phyloP scores from a whole-genome alignment of 352 stramenopile genomes.

The Globisporangium emineosum region DNA sequence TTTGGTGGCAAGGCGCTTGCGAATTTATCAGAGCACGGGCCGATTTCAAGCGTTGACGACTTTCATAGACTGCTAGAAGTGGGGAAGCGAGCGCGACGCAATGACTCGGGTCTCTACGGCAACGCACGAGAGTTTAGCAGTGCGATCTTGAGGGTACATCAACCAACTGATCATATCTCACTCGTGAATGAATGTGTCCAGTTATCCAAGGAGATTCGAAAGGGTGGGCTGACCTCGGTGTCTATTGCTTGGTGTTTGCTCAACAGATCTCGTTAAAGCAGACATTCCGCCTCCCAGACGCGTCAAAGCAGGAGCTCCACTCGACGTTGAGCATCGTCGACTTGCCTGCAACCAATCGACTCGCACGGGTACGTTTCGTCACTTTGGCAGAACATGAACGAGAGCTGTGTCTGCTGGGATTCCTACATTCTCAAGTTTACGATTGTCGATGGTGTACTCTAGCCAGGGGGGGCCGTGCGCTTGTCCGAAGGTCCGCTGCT shows the following conservation, averaged over 20 bases:
- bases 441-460: background rate
- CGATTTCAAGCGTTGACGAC: slow-evolving; percentile 20
- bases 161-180: background rate
- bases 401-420: background rate
- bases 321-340: slow-evolving; percentile 49
- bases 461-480: slow-evolving; percentile 31
- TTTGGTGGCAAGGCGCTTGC: slow-evolving; percentile 24
- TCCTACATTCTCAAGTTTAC: background rate
- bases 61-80: slow-evolving; percentile 31
- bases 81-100: slow-evolving; percentile 26
- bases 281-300: slow-evolving; percentile 31
- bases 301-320: slow-evolving; percentile 31
- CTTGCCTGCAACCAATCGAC: slow-evolving; percentile 41
- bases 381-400: too few species aligned
- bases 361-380: slow-evolving; percentile 37
- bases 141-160: slow-evolving; percentile 38
- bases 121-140: slow-evolving; percentile 45
- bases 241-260: too few species aligned
- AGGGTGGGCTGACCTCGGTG: background rate
- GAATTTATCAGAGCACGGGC: slow-evolving; percentile 27
- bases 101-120: slow-evolving; percentile 35
- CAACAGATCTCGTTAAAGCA: slow-evolving; percentile 43
- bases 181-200: background rate
- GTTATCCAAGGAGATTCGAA: background rate
- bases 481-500: slow-evolving; percentile 49